Base-by-base conservation (phyloP, 345 rosid genomes). In the Kernera saxatilis region DNA sequence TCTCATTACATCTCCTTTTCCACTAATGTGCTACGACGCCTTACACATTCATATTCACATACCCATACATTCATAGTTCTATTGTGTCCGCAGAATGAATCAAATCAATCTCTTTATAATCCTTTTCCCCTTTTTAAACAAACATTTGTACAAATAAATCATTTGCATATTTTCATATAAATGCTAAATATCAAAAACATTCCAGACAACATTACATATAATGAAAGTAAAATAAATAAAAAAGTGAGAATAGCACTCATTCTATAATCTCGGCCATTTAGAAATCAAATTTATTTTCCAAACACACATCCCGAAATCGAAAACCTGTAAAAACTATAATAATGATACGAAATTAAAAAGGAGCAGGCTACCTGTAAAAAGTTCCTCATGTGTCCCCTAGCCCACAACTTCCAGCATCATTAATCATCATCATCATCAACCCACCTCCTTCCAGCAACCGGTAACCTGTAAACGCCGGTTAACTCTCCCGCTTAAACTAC, bases 361-460 rank as follows among this genome's bases (percentile, higher is more conserved):
- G 72, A 49, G 65, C 44, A 58, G 32, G 78, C 55, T 40, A 67
- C 73, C 62, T 74, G 73, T 74, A 74, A 59, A 73, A 67, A 74
- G 69, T 43, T 40, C 15, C 13, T 67, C 70, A 63, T 72, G 76
- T 59, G 69, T 74, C 69, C 62, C 71, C 72, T 35, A 43, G 78
- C 63, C 54, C 49, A 66, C 73, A 74, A 74, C 62, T 74, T 59
- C 73, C 73, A 67, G 67, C 63, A 74, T 67, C 78, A 74, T 74
- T 67, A 74, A 74, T 74, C 78, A 74, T 74, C 64, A 65, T 65
- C 77, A 67, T 67, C 73, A 74, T 50, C 8, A 73, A 21, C 63
- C 73, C 50, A 63, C 70, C 56, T 72, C 70, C 15, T 41, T 46
- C 35, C 3, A 17, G 6, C 30, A 12, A 67, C 56, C 46, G 60